These are phyloP conservation scores for Rhynchosporium graminicola DNA, from an alignment of 2,329 filamentous ascomycete species.

Conservation along the genomic window DNA sequence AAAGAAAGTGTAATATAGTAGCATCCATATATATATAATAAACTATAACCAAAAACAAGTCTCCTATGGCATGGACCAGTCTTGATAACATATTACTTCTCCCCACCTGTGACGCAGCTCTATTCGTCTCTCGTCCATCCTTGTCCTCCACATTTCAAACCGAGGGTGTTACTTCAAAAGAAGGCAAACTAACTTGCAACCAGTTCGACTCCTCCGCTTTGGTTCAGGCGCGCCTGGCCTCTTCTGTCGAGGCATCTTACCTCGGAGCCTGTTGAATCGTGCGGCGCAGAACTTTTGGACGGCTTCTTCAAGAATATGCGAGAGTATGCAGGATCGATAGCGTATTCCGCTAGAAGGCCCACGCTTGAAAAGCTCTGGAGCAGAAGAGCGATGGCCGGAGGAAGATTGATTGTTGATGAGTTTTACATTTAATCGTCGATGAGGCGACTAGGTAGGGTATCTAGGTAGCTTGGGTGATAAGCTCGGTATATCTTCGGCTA, in stretches of 20 bases:
- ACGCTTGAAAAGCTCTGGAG: background rate
- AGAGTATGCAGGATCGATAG: background rate
- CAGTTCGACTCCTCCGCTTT: slow-evolving; percentile 67
- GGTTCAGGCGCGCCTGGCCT: slow-evolving; percentile 63
- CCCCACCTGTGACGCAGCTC: background rate
- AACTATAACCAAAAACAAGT: too few species aligned
- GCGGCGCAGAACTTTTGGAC: background rate
- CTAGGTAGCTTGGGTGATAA: background rate
- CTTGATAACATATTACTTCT: background rate
- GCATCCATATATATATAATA: too few species aligned
- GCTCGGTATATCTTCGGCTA: background rate
- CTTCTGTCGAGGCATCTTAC: slow-evolving; percentile 64
- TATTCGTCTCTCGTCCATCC: background rate
- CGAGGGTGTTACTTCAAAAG: background rate
- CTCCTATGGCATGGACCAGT: too few species aligned
- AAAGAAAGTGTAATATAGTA: background rate
- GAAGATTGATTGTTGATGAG: background rate
- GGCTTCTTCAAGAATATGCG: background rate
- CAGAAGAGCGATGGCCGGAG: background rate
- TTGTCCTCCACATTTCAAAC: background rate
- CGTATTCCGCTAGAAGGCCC: background rate
- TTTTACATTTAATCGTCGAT: background rate
- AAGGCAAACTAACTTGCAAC: slow-evolving; percentile 58
- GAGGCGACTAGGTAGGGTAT: background rate
- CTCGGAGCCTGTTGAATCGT: background rate